These are phyloP conservation scores for Hymenoscyphus scutula DNA, from an alignment of 2,329 filamentous ascomycete genomes.

Conservation along the genomic window DNA sequence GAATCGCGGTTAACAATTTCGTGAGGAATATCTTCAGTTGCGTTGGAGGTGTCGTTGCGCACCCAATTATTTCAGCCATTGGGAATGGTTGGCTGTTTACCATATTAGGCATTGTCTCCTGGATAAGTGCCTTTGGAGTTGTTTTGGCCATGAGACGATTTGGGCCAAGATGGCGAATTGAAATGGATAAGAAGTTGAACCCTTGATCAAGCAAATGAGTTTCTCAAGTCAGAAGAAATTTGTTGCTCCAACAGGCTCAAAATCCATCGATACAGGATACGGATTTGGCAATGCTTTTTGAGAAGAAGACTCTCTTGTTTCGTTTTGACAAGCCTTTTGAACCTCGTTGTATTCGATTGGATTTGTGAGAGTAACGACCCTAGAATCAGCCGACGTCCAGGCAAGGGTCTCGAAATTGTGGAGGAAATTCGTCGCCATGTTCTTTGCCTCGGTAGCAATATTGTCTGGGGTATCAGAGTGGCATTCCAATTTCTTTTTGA, in stretches of 20 bases:
- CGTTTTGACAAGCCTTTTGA: constrained; percentile 5
- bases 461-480: constrained; percentile 17
- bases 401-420: neutral
- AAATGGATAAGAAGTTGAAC: constrained; percentile 51
- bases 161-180: constrained; percentile 60
- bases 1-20: constrained; percentile 80
- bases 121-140: constrained; percentile 54
- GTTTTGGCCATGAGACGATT: constrained; percentile 62
- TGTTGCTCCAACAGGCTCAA: neutral
- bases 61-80: constrained; percentile 68
- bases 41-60: constrained; percentile 65
- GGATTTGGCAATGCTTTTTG: constrained; percentile 6
- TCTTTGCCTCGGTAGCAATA: constrained; percentile 16
- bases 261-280: neutral
- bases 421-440: constrained; percentile 10
- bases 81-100: constrained; percentile 78
- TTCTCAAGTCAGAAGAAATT: constrained; percentile 14
- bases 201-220: constrained; percentile 1
- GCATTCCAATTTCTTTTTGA: constrained; percentile 25
- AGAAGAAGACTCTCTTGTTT: neutral
- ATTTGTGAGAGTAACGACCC: constrained; percentile 12
- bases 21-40: constrained; percentile 76
- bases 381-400: constrained; percentile 17
- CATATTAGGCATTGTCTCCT: constrained; percentile 51
- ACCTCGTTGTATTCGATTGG: constrained; percentile 13